Conservation (phyloP, 1,284 basidiomycete species). For the Marasmius oreades region DNA sequence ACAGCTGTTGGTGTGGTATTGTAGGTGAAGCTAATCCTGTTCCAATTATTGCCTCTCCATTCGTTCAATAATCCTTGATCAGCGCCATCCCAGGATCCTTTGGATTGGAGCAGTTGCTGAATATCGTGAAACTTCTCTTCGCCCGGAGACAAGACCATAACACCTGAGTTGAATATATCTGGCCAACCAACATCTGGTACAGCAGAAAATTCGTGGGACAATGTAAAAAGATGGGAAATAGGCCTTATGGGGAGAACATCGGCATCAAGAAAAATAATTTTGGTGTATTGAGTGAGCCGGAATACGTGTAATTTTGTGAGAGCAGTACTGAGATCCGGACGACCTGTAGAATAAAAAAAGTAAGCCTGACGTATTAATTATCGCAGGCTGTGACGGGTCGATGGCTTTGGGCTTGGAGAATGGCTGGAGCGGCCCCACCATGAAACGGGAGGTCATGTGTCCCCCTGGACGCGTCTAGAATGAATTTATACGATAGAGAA, state of each 20-base stretch:
- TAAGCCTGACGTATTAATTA: background rate
- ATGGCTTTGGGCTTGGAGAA: background rate
- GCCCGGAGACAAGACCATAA: constrained; percentile 84
- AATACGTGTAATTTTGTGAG: constrained; percentile 96
- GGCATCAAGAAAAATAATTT: constrained; percentile 94
- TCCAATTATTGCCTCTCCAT: constrained; percentile 86
- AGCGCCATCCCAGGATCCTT: constrained; percentile 94
- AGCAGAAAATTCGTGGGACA: constrained; percentile 79
- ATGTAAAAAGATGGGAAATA: constrained; percentile 82
- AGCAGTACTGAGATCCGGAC: constrained; percentile 87
- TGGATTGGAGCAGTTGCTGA: constrained; percentile 61
- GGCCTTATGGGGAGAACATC: constrained; percentile 90
- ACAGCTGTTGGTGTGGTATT: constrained; percentile 98
- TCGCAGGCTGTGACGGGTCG: background rate
- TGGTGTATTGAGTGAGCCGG: constrained; percentile 83
- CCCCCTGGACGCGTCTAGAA: constrained; percentile 19
- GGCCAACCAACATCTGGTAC: constrained; percentile 98
- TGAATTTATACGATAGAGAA: background rate
- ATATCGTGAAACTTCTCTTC: constrained; percentile 81
- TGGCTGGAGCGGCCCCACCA: constrained; percentile 8
- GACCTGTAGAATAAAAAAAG: constrained; percentile 50
- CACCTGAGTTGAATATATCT: constrained; percentile 97
- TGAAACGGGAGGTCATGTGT: constrained; percentile 9
- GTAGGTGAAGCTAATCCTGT: constrained; percentile 91
- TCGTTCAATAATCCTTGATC: constrained; percentile 97